Evolutionary conservation across 2,329 filamentous ascomycete species (phyloP), one percentile per base, ranked within the genome.

Genomic region (Epichloe brachyelytri): DNA sequence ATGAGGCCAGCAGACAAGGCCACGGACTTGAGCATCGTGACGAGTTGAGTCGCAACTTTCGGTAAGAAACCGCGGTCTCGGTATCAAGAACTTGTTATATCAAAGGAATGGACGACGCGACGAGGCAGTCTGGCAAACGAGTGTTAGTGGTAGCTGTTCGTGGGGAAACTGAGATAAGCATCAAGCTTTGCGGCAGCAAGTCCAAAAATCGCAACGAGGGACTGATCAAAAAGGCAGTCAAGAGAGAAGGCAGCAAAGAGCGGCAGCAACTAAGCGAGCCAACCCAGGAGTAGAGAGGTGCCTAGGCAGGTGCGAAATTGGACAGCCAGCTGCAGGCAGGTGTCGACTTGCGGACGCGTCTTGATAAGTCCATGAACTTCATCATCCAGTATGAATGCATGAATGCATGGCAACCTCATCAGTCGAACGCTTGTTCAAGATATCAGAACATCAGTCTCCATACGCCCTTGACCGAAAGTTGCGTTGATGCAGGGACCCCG

Each of bases 21-120:
- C 54, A 64, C 49, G 38, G 60, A 60, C 55, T 63, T 68, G 57
- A 67, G 59, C 67, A 70, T 69, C 45, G 34, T 56, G 55, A 38
- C 48, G 49, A 52, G 48, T 38, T 46, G 22, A 10, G 12, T 15
- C n/a, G 22, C 34, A 39, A 43, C 11, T 20, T 20, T 36, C 7
- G 19, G 17, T 8, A 14, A 12, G n/a, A 17, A 20, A 14, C 17
- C 36, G 14, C 30, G 41, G 11, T 5, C 20, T 26, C 37, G 26
- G 34, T 22, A 14, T 33, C 11, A 19, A 34, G 36, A 34, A 44
- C 7, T 14, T 46, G 36, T 43, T 33, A 40, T 30, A 26, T 43
- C 43, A 45, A 68, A 65, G 56, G 64, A 66, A 52, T 55, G 62
- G 62, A 66, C 61, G 66, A 66, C 59, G 61, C 63, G 59, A 61